A percentile compares a stretch with the other conserved stretches of the same genome.
Evolutionary conservation across 208 protist species (phyloP).

Genomic region (Crithidia thermophila): DNA sequence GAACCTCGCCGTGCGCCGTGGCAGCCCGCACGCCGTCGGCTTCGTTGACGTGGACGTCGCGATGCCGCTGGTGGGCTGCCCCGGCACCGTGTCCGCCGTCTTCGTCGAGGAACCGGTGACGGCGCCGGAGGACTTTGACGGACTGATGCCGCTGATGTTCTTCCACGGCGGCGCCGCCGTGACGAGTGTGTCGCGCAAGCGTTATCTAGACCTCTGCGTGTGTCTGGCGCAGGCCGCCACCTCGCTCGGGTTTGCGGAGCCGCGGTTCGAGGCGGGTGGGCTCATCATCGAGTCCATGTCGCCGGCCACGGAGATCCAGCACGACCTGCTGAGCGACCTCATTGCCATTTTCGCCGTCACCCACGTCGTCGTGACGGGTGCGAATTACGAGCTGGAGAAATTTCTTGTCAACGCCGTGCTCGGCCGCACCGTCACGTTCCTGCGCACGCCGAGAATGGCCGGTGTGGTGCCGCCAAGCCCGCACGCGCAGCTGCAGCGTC

Average conservation of each 20-base stretch:
- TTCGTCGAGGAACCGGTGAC: constrained; percentile 68
- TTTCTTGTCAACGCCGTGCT: constrained; percentile 50
- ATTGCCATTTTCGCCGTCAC: constrained; percentile 78
- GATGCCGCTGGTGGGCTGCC: constrained; percentile 71
- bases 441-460: constrained; percentile 50
- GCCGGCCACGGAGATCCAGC: constrained; percentile 57
- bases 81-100: constrained; percentile 65
- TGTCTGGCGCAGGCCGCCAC: constrained; percentile 50
- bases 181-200: constrained; percentile 53
- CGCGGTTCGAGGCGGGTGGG: constrained; percentile 63
- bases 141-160: constrained; percentile 75
- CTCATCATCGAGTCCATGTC: constrained; percentile 83
- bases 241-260: constrained; percentile 48
- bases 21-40: constrained; percentile 44
- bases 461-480: constrained; percentile 35
- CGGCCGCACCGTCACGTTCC: constrained; percentile 45
- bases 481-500: constrained; percentile 25
- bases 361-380: constrained; percentile 75
- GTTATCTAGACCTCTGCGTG: constrained; percentile 82
- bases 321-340: constrained; percentile 68
- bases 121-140: constrained; percentile 72
- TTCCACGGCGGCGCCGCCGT: constrained; percentile 75
- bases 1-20: constrained; percentile 60
- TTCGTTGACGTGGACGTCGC: constrained; percentile 79
- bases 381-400: constrained; percentile 56